Base-by-base conservation (phyloP, 345 rosid species). In the Ceriops zippeliana region DNA sequence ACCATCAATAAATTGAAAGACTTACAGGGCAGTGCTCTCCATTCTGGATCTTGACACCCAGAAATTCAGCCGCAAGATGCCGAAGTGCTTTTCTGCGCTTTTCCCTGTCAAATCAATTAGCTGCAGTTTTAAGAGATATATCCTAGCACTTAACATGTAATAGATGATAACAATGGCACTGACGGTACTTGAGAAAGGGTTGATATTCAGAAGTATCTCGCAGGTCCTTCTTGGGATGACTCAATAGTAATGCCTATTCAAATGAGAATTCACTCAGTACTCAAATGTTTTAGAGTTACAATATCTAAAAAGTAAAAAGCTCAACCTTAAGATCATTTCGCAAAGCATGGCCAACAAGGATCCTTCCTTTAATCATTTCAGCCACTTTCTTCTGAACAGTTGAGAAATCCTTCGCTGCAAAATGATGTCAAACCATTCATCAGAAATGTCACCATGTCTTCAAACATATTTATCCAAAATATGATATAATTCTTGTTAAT, bases 11-110 rank as follows among this genome's bases (percentile, higher is more conserved):
- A 65, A 22, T 58, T 61, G 10, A 30, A 64, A 24, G 53, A 79
- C 89, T 89, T 79, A 95, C 99, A 57, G 99, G 86, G 67, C 97
- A 91, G 72, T 95, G 99, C 83, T 95, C 97, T 67, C 99, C 97
- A 57, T 80, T 84, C 77, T 95, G 99, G 74, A 95, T 95, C 61
- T 86, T 82, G 47, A 83, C 89, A n/a, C 87, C 91, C 67, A 95
- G 87, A 80, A 89, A 74, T 82, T 95, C 96, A 0, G 88, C 58
- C 34, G 96, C 96, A 54, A 95, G 88, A 83, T 91, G 96, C 61
- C 81, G 81, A 61, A 91, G 88, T 8, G 96, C 82, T 76, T 82
- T 91, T 72, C 93, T 80, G 13, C 83, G 70, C 54, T 84, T 74
- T 58, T 76, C 91, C 81, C 96, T 95, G 87, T 65, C 75, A 73